Base-by-base conservation (phyloP, 2,329 filamentous ascomycete species). In the Xylaria hypoxylon region DNA sequence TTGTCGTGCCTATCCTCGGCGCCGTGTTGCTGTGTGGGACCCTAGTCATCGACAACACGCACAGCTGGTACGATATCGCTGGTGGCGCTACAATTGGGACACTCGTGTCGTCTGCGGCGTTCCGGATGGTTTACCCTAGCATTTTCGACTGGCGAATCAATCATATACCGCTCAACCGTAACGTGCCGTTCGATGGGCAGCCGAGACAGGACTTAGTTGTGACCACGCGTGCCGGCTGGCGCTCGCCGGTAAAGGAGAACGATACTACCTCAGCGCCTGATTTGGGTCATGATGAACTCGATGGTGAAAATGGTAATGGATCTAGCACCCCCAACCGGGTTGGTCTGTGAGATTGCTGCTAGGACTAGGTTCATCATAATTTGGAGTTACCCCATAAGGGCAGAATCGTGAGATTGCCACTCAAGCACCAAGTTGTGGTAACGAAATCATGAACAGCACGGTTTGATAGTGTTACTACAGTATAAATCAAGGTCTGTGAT, bases 11-110 rank as follows among this genome's bases (percentile, higher is more conserved):
- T 0, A 76, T 92, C 1, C 81, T 92, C 0, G 86, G 82, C 1
- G 88, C 89, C 0, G 80, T 81, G 1, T 77, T 91, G 3, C 86
- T 91, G 28, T 86, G 84, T 5, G 87, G 88, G 17, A 83, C 85
- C 0, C 79, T 92, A 7, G 89, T 87, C 1, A 86, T 92, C 61
- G 85, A 91, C 69, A 84, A 88, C 65, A 89, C 84, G 44, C 90
- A 93, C 76, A 87, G 91, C 74, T 90, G 88, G 87, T 91, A 91
- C 65, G 90, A 93, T 67, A 84, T 92, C 47, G 68, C 91, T 0
- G 89, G 85, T 0, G 90, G 91, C 1, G 86, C 84, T 0, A 74
- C 84, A 11, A 91, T 93, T 58, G 91, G 91, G 1, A 86, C 82
- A 0, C 71, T 86, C 47, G 86, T 89, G 77, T 89, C 90, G 0